These are phyloP conservation scores for Psilocybe sp. DNA, from an alignment of 768 basidiomycete genomes.

Conservation along the genomic window DNA sequence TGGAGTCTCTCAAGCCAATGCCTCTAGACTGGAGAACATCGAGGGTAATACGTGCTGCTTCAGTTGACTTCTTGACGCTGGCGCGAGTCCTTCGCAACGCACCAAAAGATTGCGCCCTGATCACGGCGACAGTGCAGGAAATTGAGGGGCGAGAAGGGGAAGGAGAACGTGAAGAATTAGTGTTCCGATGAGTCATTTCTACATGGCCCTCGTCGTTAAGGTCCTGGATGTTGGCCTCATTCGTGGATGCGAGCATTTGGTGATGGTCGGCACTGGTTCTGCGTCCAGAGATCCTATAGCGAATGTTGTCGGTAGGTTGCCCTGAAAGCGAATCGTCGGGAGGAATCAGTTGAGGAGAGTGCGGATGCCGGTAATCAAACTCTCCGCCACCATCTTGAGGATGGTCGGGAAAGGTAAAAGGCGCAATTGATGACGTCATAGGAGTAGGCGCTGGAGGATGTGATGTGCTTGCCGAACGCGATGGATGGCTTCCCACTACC, in stretches of 20 bases:
- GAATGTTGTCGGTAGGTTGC: constrained; percentile 50
- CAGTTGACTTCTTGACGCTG: constrained; percentile 68
- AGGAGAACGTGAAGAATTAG: constrained; percentile 43
- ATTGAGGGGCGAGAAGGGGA: constrained; percentile 46
- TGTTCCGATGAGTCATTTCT: constrained; percentile 38
- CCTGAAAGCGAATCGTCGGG: constrained; percentile 64
- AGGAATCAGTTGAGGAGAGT: constrained; percentile 61
- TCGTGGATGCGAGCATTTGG: constrained; percentile 49
- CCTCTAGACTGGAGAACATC: constrained; percentile 83
- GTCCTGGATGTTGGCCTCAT: constrained; percentile 44
- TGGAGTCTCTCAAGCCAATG: constrained; percentile 43
- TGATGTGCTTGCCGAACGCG: constrained; percentile 66
- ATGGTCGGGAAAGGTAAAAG: constrained; percentile 60
- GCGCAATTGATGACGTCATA: constrained; percentile 59
- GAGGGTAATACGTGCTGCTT: constrained; percentile 73
- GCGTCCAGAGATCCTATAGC: constrained; percentile 54
- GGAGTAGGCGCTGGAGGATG: constrained; percentile 61
- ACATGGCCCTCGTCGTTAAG: constrained; percentile 61
- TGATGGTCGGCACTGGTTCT: constrained; percentile 44
- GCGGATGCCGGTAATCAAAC: constrained; percentile 63
- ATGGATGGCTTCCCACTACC: constrained; percentile 30
- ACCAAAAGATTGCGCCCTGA: constrained; percentile 89
- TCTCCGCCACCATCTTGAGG: constrained; percentile 57
- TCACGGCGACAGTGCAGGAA: constrained; percentile 83
- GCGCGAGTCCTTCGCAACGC: constrained; percentile 77